Evolutionary conservation across 2,329 filamentous ascomycete genomes (phyloP), one percentile per base, ranked within the genome.

Genomic region (Stachybotrys chlorohalonatus): DNA sequence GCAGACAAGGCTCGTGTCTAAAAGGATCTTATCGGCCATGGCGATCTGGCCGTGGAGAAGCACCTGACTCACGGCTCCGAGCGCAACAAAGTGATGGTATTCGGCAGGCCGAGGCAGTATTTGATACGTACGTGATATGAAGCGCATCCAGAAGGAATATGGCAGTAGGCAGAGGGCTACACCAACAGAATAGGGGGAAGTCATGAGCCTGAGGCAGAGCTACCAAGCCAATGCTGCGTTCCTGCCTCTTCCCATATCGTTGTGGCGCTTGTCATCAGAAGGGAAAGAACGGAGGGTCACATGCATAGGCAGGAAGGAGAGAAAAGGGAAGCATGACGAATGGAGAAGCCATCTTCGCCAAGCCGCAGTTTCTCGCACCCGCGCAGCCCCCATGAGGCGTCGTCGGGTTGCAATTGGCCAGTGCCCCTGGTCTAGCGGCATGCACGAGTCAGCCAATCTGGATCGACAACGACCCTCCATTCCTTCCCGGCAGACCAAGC

Each of bases 381-480:
- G 15, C 11, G 11, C 16, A n/a, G 46, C 15, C 46, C 46, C 46
- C 46, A 47, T 7, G 17, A 24, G 17, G 9, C 46, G 16, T 47
- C 16, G 6, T n/a, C 15, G 6, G 46, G 17, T 47, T n/a, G 15
- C 46, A 47, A 24, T 47, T 24, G 17, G 46, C 46, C 17, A 47
- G 36, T 9, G 50, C 51, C 55, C 61, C 60, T 57, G 63, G 61
- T 55, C 57, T 62, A 63, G 57, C 54, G 58, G 63, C 61, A 59
- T 66, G 66, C 62, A 61, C 61, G 9, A 68, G 60, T 56, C 61
- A 69, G 65, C 73, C 73, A 75, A 74, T 74, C 72, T 69, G 63
- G 66, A 66, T 67, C 64, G 63, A 61, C 57, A 64, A 61, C 66
- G 58, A 65, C 70, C 60, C 54, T 60, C 31, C 56, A 54, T 55